phyloP scores from a whole-genome alignment of 2,329 filamentous ascomycete species.

The Septoria petroselini region DNA sequence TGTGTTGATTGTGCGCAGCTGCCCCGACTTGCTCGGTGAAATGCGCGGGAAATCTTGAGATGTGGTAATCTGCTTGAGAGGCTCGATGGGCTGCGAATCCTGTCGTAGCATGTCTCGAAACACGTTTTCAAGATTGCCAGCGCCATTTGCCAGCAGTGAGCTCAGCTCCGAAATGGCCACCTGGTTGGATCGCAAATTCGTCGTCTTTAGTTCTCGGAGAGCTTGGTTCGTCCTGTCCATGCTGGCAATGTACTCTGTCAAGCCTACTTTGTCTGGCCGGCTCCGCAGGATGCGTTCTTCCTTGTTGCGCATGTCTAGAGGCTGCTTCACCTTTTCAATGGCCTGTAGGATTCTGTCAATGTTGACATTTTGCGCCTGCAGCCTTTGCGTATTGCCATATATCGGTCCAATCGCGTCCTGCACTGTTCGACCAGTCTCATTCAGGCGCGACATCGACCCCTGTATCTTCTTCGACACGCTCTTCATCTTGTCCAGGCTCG shows the following conservation, averaged over 20 bases:
- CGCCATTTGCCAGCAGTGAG: constrained; percentile 72
- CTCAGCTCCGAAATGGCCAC: constrained; percentile 79
- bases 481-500: constrained; percentile 83
- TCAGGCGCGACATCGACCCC: constrained; percentile 76
- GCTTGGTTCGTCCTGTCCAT: constrained; percentile 85
- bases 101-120: constrained; percentile 78
- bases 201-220: constrained; percentile 77
- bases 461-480: constrained; percentile 94
- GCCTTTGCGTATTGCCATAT: constrained; percentile 82
- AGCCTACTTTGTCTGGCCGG: constrained; percentile 74
- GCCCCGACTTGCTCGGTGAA: constrained; percentile 69
- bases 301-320: constrained; percentile 85
- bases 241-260: constrained; percentile 82
- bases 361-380: constrained; percentile 85
- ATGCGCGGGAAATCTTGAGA: constrained; percentile 71
- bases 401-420: constrained; percentile 89
- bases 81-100: constrained; percentile 77
- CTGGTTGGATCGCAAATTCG: constrained; percentile 90
- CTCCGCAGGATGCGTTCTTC: constrained; percentile 84
- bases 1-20: constrained; percentile 73
- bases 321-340: constrained; percentile 83
- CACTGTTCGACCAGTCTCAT: constrained; percentile 84
- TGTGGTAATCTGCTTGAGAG: constrained; percentile 89
- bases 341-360: constrained; percentile 81
- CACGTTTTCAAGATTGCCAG: constrained; percentile 76